Evolutionary conservation across 2,329 filamentous ascomycete genomes (phyloP), one percentile per base, ranked within the genome.

Genomic region (Byssoonygena ceratinophila): DNA sequence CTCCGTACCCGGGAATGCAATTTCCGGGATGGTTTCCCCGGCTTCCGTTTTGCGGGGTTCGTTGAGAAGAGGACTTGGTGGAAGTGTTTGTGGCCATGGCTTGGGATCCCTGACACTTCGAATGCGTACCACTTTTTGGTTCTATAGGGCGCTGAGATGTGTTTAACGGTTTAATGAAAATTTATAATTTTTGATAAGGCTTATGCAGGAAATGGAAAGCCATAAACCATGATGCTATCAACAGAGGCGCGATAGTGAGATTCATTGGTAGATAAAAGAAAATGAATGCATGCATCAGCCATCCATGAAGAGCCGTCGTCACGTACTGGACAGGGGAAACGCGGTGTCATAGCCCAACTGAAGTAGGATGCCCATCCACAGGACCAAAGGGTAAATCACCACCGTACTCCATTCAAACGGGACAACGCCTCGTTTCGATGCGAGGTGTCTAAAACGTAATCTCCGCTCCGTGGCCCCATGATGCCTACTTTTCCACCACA

Each of bases 351-450:
- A 40, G 36, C 25, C 25, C 5, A 41, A 45, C 16, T 25, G n/a
- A 29, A 45, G 34, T 25, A 41, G 32, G 12, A 37, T 27, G 32
- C 32, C 25, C 8, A 37, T 47, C 29, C n/a, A 23, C 3, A 31
- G 29, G 12, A 37, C 11, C 7, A 36, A 45, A 51, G 31, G 12
- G 37, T 16, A 40, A 44, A 27, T 31, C 48, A 51, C 29, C 48
- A 51, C 36, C 48, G 23, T 51, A 51, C 40, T 51, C 48, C 48
- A 51, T 36, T 51, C 22, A 40, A 52, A 47, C 34, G 32, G 31
- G 27, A 32, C 20, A 47, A 40, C 50, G 43, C 43, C 50, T 45
- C 14, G 39, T 36, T 36, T 45, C 37, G 27, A 50, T 41, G 36
- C 22, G 16, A 46, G 45, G n/a, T 41, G 49, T 45, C 40, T 44